Conservation (phyloP, 257 asterid species). For the Penstemon davidsonii region DNA sequence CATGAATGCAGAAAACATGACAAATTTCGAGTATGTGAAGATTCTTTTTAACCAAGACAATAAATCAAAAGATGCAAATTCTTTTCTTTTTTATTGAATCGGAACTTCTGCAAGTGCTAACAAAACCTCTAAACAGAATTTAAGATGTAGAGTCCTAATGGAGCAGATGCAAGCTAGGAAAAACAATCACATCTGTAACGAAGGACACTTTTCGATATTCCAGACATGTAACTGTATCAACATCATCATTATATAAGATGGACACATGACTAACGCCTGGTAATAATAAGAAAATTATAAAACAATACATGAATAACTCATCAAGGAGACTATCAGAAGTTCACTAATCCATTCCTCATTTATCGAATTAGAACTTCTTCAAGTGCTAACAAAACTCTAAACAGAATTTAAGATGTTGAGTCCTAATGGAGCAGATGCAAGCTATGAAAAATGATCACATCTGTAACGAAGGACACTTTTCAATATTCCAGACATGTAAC, state of each 20-base stretch:
- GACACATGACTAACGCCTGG: slow-evolving; percentile 51
- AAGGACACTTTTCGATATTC: slow-evolving; percentile 28
- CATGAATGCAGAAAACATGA: too few relatives aligned
- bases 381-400: background rate
- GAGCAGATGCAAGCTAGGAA: slow-evolving; percentile 31
- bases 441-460: slow-evolving; percentile 36
- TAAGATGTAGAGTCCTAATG: slow-evolving; percentile 28
- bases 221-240: slow-evolving; percentile 41
- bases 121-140: background rate
- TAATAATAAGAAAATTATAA: background rate
- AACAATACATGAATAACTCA: background rate
- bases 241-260: slow-evolving; percentile 18
- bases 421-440: slow-evolving; percentile 75
- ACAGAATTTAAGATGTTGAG: slow-evolving; percentile 27
- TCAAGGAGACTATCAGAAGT: too few relatives aligned
- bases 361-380: background rate
- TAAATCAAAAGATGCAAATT: background rate
- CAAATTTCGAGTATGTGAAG: too few relatives aligned
- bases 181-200: slow-evolving; percentile 35
- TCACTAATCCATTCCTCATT: background rate
- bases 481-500: slow-evolving; percentile 63
- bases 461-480: slow-evolving; percentile 65
- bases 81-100: background rate
- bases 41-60: background rate
- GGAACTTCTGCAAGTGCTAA: background rate